Evolutionary conservation across 257 asterid species (phyloP).

Genomic region (Nicotiana paniculata): DNA sequence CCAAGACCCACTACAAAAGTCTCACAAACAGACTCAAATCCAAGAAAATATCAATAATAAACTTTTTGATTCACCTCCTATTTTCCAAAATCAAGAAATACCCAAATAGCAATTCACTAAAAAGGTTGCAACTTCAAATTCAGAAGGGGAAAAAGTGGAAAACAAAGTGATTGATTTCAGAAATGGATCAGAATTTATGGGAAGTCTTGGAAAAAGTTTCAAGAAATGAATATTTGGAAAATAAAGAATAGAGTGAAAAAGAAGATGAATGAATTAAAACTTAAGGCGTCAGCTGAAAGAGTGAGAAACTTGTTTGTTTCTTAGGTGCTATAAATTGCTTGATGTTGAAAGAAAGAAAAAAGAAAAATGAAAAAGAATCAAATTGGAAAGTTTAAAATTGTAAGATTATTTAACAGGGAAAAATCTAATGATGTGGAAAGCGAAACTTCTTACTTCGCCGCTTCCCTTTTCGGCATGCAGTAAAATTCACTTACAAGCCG

Average conservation of each 20-base stretch:
- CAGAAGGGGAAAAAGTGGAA: not conserved
- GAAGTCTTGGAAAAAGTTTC: not conserved
- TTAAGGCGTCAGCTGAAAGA: slow-evolving; percentile 10
- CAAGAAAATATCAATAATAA: slow-evolving; percentile 1
- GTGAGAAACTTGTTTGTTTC: slow-evolving; percentile 36
- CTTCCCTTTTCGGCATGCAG: not conserved
- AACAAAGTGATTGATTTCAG: not conserved
- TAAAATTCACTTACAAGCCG: not conserved
- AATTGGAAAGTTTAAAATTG: slow-evolving; percentile 18
- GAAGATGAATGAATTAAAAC: not conserved
- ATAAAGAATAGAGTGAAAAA: not conserved
- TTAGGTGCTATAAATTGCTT: slow-evolving; percentile 16
- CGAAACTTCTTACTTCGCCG: slow-evolving; percentile 8
- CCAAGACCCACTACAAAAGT: not conserved
- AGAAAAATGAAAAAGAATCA: not conserved
- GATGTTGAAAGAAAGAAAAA: slow-evolving; percentile 18
- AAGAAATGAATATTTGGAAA: not conserved
- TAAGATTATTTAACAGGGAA: not conserved
- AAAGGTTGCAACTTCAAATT: slow-evolving; percentile 2
- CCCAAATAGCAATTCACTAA: not conserved
- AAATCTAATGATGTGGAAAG: slow-evolving; percentile 12
- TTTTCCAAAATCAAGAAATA: not conserved
- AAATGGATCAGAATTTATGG: not conserved
- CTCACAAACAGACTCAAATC: not conserved
- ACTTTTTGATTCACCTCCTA: not conserved